Evolutionary conservation across 257 asterid genomes (phyloP), one percentile per base, ranked within the genome.

Genomic region (Lavandula angustifolia): DNA sequence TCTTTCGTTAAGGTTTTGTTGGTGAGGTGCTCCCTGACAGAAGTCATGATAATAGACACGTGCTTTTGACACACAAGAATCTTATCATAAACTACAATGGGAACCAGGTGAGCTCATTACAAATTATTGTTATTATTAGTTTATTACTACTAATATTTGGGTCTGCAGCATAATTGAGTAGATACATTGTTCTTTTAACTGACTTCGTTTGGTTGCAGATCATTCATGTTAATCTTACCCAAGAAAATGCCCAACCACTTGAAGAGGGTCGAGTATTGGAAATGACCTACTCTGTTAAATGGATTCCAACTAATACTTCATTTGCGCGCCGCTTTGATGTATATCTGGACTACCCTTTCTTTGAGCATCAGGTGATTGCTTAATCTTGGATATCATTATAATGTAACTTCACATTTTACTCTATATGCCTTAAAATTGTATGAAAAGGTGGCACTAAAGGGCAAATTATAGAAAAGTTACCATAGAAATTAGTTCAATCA

Each of bases 301-400:
- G 94, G 94, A 67, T 74, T 40, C 87, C 85, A 13, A 84, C 95
- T 56, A 82, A 80, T 54, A 71, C 68, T 57, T 77, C 82, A 2
- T 88, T 73, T 76, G 86, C 83, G 47, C 84, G 81, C 27, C 94
- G 96, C 57, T 88, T 88, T 70, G 95, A 88, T 68, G 85, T 88
- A 60, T 88, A 88, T 78, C 75, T 88, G 81, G 96, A 86, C 78
- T 86, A 88, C 74, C 89, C 89, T 31, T 88, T 88, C 54, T 88
- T 85, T 42, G 96, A 85, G 84, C 95, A 86, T 51, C 89, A 85
- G 96, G 96, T 88, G 58, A 68, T 44, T 49, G 44, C 53, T 44
- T 60, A 59, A 34, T 44, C 10, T 34, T n/a, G 65, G 44, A 54
- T 50, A 53, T 49, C 12, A 12, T 13, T 48, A 42, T n/a, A 46